A percentile compares a stretch with the other conserved stretches of the same genome.
These are phyloP conservation scores for Fusarium anguioides DNA, from an alignment of 2,329 filamentous ascomycete genomes.

Conservation along the genomic window DNA sequence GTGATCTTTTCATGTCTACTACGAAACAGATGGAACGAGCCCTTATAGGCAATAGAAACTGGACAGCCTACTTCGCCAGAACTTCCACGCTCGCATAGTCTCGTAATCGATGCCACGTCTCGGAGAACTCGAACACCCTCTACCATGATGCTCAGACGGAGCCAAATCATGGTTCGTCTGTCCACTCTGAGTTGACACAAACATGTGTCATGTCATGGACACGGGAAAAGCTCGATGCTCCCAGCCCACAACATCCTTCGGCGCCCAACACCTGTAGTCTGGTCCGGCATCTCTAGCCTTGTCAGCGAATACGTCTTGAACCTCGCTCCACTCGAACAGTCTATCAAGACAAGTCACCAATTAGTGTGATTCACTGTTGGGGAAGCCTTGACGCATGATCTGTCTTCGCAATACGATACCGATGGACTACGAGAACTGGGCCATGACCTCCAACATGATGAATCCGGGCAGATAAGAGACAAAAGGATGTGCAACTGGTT, in stretches of 20 bases:
- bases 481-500: no score
- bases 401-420: neutral
- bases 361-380: neutral
- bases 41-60: neutral
- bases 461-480: no score
- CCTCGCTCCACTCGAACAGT: neutral
- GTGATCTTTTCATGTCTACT: neutral
- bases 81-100: neutral
- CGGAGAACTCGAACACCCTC: neutral
- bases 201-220: neutral
- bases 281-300: neutral
- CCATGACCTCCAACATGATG: neutral
- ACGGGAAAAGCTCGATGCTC: neutral
- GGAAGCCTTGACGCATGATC: neutral
- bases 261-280: neutral
- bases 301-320: neutral
- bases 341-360: neutral
- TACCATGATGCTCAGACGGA: neutral
- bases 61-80: no score
- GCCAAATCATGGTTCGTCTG: neutral
- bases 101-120: neutral
- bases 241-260: neutral
- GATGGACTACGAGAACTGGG: neutral
- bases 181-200: neutral
- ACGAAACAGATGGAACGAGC: neutral